Evolutionary conservation across 2,329 filamentous ascomycete genomes (phyloP), one percentile per base, ranked within the genome.

Genomic region (Aspergillus calidoustus): DNA sequence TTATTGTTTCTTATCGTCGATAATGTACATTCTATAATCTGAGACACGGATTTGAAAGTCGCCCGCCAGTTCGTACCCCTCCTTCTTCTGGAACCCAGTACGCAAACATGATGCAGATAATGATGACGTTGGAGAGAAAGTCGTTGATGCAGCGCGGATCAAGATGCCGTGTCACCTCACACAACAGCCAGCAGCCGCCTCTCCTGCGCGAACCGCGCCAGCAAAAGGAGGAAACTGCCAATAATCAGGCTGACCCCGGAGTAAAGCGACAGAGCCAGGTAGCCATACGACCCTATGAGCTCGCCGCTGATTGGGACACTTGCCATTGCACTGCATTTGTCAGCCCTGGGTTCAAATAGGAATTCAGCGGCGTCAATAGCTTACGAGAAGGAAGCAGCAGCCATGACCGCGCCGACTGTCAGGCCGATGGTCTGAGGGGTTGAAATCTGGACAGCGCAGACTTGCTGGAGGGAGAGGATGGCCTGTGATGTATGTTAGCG

Each of bases 391-490:
- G 81, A 76, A 1, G 79, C 70, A 4, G 75, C 75, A 0, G 76
- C 80, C 67, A 80, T 76, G 1, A 80, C 68, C 19, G 75, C 67
- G 0, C 82, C 82, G 8, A 83, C 73, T 0, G 79, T 78, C 1
- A 78, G 72, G 0, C 81, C 81, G 28, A 80, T 72, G 0, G 74
- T 78, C 4, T 74, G 64, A 1, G 72, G 71, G 0, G 72, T 77
- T 0, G 79, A 73, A 8, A 84, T 68, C 48, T 80, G 76, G 0
- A 77, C 77, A 0, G 79, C 80, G 61, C 81, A 83, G 0, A 81
- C 79, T 59, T 76, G 69, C 47, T 84, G 82, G 0, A 84, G 71
- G 53, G 78, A 80, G 28, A 84, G 64, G 31, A 84, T 79, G 0
- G 77, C 80, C 79, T 83, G 9, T 47, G n/a, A 46, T 6, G 19